Evolutionary conservation across 139 green algal species (phyloP).

Genomic region (Tetradesmus lagerheimii): DNA sequence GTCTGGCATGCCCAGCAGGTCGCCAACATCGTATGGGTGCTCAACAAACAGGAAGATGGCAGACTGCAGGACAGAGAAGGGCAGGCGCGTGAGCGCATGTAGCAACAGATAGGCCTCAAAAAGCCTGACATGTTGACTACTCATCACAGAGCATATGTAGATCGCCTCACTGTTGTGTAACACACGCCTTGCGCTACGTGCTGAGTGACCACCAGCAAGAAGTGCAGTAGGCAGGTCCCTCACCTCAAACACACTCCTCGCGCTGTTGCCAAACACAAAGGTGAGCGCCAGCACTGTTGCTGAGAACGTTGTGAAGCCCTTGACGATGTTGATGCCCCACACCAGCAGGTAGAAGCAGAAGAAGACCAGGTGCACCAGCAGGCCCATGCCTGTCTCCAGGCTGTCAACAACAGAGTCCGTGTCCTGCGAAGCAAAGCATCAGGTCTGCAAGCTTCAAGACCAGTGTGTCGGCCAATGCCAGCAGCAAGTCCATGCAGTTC

Average conservation of each 20-base stretch:
- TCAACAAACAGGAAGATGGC: constrained; percentile 21
- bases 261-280: constrained; percentile 67
- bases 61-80: background rate
- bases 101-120: background rate
- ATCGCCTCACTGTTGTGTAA: too few relatives aligned
- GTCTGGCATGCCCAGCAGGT: constrained; percentile 37
- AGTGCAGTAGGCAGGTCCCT: background rate
- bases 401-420: constrained; percentile 62
- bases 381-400: constrained; percentile 53
- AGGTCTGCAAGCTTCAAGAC: background rate
- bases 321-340: constrained; percentile 47
- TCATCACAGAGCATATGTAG: too few relatives aligned
- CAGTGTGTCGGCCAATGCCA: background rate
- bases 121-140: too few relatives aligned
- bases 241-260: constrained; percentile 37
- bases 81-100: background rate
- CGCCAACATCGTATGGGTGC: constrained; percentile 51
- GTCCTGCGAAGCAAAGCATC: constrained; percentile 43
- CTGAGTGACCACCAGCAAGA: too few relatives aligned
- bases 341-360: constrained; percentile 61
- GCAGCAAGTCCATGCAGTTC: too few relatives aligned
- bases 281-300: constrained; percentile 64
- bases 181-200: too few relatives aligned
- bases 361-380: constrained; percentile 60
- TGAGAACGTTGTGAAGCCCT: constrained; percentile 63